Evolutionary conservation across 2,329 filamentous ascomycete species (phyloP), one percentile per base, ranked within the genome.

Genomic region (Ascochyta lentis): DNA sequence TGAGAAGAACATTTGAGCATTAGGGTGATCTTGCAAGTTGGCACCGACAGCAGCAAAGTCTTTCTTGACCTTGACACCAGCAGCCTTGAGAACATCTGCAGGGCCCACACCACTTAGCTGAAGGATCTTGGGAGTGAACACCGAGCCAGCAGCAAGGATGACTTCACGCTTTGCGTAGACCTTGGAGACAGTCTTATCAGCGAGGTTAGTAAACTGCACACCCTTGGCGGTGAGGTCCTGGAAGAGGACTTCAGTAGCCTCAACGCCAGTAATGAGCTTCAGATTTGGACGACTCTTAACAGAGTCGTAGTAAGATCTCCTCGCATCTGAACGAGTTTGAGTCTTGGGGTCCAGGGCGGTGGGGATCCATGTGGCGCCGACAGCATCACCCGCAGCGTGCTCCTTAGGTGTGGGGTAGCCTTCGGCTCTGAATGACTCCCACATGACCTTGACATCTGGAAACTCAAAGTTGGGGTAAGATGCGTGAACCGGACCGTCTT

Each of bases 71-170:
- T 41, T 46, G 10, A 75, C 55, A 1, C 60, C 61, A 4, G 70
- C 69, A 26, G 64, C 64, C 4, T 48, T 41, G 1, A 74, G 59
- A 0, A 70, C 60, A 4, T 51, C 16, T 31, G 58, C 62, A 1
- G 70, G 70, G 0, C 72, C 72, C 7, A 75, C 57, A 0, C 71
- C 72, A 29, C 66, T 70, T 6, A 70, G 59, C 37, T 68, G 66
- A 1, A 74, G n/a, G 84, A 79, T 13, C 86, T 75, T 70, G 83
- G 84, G 5, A 81, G 86, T 9, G 83, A 86, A 65, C 82, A 80
- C 37, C 84, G 64, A 75, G 27, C 79, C 81, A 0, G 87, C 87
- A 0, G 84, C 85, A 2, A 89, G 69, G 35, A 89, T 80, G 7
- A 88, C 80, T 59, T 89, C 86, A 15, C 54, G 59, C 13, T 47